Evolutionary conservation across 2,329 filamentous ascomycete species (phyloP), one percentile per base, ranked within the genome.

Genomic region (Huntiella savannae): DNA sequence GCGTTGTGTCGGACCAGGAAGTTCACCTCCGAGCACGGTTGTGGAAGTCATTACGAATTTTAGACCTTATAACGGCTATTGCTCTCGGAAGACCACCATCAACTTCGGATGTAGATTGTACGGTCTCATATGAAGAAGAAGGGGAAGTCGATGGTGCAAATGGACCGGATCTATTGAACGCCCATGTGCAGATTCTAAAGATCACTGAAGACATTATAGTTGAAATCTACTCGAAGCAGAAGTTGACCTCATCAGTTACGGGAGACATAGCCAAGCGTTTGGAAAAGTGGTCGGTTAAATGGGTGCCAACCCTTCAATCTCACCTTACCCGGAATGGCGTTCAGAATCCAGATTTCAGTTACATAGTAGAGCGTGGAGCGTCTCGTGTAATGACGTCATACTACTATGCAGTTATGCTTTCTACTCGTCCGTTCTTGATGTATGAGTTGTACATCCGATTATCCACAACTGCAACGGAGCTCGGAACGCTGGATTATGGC

Each of bases 371-470:
- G 0, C 62, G 62, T 5, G 70, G 69, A 1, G 68, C 69, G 0
- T 70, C 67, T 22, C 68, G 71, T 54, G 63, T 70, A 0, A 54
- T 73, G 5, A 62, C 65, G 0, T 67, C 68, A 1, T 73, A 73
- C 47, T 71, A 72, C 54, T 73, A 73, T 49, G 66, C 68, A 1
- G 70, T 73, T n/a, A 73, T 73, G 60, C 60, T 73, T 3, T 68
- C 73, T 0, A 69, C 70, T 0, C 59, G 70, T 1, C 70, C 70
- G 0, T 73, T 73, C 43, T 59, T 73, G 5, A 71, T 73, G 68
- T 71, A 70, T 42, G 69, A 73, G 54, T 57, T 73, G 8, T 40
- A 41, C 17, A 45, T 45, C 32, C 43, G 43, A 10, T 13, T 45
- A 11, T 45, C 43, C 12, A 13, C 40, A 10, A 11, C 40, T 35